A percentile compares a stretch with the other conserved stretches of the same genome.
phyloP scores from a whole-genome alignment of 306 rosid genomes.

The Herpetospermum pedunculosum region DNA sequence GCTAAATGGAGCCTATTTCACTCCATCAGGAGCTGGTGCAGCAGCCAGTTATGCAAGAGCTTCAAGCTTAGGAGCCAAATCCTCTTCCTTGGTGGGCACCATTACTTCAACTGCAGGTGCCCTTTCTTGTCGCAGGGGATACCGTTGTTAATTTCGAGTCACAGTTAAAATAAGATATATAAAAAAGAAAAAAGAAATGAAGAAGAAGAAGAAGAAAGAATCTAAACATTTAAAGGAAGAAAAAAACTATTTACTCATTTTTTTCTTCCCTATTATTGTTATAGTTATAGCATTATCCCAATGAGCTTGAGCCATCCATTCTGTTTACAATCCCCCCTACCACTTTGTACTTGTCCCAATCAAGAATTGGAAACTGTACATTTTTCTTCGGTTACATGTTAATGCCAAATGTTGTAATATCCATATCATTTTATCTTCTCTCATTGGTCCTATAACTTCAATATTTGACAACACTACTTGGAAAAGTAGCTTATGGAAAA shows the following conservation, averaged over 20 bases:
- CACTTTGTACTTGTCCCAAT: conserved; percentile 33
- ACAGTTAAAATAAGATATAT: neutral
- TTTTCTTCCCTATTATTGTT: conserved; percentile 36
- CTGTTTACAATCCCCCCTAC: conserved; percentile 23
- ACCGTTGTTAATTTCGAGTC: conserved; percentile 40
- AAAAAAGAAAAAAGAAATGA: neutral
- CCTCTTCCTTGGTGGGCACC: conserved; percentile 74
- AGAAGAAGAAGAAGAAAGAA: conserved; percentile 3
- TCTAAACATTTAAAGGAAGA: conserved; percentile 25
- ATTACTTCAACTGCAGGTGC: conserved; percentile 71
- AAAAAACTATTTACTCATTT: conserved; percentile 33
- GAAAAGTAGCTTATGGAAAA: neutral
- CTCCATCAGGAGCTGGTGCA: conserved; percentile 74
- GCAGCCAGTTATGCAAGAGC: conserved; percentile 91
- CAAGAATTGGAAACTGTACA: conserved; percentile 51
- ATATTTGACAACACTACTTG: neutral
- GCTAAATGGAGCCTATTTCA: conserved; percentile 86
- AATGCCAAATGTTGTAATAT: conserved; percentile 16
- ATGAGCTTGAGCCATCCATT: conserved; percentile 29
- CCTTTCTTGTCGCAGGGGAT: conserved; percentile 53
- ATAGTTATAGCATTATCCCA: conserved; percentile 34
- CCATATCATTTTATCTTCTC: neutral
- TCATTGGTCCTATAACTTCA: neutral
- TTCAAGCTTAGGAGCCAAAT: conserved; percentile 90
- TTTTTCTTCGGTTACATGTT: conserved; percentile 18